phyloP scores from a whole-genome alignment of 1,139 yeast genomes.

The Zygosaccharomyces sapae region DNA sequence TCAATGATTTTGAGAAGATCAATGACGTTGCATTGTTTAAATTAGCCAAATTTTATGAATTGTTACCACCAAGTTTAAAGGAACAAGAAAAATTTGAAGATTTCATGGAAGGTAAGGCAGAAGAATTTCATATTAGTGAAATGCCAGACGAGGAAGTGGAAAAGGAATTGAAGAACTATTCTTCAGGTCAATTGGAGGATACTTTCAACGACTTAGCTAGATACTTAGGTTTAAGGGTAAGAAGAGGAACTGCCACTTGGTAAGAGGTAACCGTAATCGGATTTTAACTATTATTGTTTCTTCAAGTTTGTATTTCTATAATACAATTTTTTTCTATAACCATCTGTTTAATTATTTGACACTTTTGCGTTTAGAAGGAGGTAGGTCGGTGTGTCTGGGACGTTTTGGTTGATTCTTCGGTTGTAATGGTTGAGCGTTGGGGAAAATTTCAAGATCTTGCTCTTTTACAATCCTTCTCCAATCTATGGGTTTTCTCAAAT shows the following conservation, averaged over 20 bases:
- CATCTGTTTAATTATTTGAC: background rate
- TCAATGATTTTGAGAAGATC: constrained; percentile 50
- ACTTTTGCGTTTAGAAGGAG: constrained; percentile 11
- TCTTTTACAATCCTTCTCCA: constrained; percentile 76
- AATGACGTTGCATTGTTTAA: constrained; percentile 45
- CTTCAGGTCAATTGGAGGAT: constrained; percentile 45
- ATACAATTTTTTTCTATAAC: constrained; percentile 2
- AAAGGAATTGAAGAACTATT: constrained; percentile 38
- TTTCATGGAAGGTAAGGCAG: constrained; percentile 44
- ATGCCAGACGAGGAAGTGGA: constrained; percentile 30
- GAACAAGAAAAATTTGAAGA: constrained; percentile 48
- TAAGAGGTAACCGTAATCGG: too few relatives aligned
- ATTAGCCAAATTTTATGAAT: constrained; percentile 67
- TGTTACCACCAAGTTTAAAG: constrained; percentile 50
- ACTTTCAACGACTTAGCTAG: constrained; percentile 63
- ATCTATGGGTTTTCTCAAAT: constrained; percentile 67
- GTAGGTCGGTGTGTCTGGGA: constrained; percentile 2
- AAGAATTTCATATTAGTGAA: constrained; percentile 34
- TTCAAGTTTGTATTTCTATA: constrained; percentile 8
- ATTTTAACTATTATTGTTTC: too few relatives aligned
- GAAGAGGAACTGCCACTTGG: constrained; percentile 54
- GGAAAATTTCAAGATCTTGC: constrained; percentile 55
- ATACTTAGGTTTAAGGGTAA: constrained; percentile 56
- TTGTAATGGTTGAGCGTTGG: constrained; percentile 33
- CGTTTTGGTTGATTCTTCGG: constrained; percentile 19